phyloP scores from a whole-genome alignment of 2,329 filamentous ascomycete species.

The Elsinoe fawcettii region DNA sequence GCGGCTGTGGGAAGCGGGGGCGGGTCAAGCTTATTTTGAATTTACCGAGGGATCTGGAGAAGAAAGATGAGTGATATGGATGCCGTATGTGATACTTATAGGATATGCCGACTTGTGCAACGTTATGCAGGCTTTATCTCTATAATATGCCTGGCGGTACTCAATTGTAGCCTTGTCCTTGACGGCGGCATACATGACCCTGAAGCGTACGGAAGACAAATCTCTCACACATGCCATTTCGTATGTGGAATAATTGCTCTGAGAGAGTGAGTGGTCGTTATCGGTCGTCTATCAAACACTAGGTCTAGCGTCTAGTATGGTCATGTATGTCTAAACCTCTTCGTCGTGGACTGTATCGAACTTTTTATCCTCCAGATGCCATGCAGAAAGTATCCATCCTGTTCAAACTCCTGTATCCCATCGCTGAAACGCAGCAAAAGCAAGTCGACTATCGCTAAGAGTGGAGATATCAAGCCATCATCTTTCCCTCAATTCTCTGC shows the following conservation, averaged over 20 bases:
- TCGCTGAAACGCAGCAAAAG: constrained; percentile 9
- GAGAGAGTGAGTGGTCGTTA: background rate
- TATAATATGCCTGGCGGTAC: no score
- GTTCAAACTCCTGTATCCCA: constrained; percentile 3
- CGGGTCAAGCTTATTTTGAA: background rate
- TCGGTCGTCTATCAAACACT: constrained; percentile 12
- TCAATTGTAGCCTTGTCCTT: no score
- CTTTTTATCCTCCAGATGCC: background rate
- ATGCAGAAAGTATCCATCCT: background rate
- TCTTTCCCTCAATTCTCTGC: constrained; percentile 22
- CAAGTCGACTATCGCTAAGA: background rate
- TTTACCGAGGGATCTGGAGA: constrained; percentile 14
- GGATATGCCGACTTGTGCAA: background rate
- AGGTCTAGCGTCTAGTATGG: constrained; percentile 1
- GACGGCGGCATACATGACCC: no score
- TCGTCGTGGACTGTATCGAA: background rate
- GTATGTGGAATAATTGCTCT: background rate
- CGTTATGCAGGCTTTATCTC: background rate
- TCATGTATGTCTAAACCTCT: background rate
- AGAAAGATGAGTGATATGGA: constrained; percentile 6
- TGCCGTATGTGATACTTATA: background rate
- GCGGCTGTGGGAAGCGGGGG: constrained; percentile 15
- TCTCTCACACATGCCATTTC: no score
- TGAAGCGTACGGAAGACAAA: no score
- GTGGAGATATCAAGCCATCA: constrained; percentile 3